These are phyloP conservation scores for Dendrobium huoshanense DNA, from an alignment of 106 monocot genomes.

Conservation along the genomic window DNA sequence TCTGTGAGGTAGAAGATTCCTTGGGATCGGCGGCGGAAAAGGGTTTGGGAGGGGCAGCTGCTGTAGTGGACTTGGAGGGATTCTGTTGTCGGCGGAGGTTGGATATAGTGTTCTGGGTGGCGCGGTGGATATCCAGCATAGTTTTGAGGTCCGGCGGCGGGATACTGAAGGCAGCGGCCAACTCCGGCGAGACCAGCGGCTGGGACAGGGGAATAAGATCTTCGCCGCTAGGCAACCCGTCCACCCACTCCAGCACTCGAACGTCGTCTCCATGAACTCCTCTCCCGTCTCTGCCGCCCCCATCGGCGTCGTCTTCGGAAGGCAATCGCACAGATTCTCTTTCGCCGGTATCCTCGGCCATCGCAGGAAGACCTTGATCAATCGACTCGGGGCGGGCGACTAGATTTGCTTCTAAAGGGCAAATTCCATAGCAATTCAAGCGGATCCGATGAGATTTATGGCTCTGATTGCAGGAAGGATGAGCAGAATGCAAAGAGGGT, in stretches of 20 bases:
- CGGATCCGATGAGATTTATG: background rate
- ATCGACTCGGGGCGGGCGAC: background rate
- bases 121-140: conserved; percentile 7
- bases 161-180: conserved; percentile 13
- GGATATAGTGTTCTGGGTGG: background rate
- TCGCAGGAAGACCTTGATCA: background rate
- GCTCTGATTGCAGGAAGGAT: background rate
- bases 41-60: background rate
- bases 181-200: conserved; percentile 5
- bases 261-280: background rate
- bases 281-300: background rate
- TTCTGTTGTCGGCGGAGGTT: background rate
- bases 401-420: background rate
- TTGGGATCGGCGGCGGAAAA: background rate
- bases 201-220: conserved; percentile 14
- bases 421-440: background rate
- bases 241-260: conserved; percentile 8
- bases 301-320: background rate
- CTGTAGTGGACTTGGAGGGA: background rate
- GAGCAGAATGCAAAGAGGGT: background rate
- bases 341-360: background rate
- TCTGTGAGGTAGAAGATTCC: background rate
- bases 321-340: background rate
- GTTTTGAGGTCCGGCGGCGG: background rate
- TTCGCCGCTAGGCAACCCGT: conserved; percentile 4